These are phyloP conservation scores for Diospyros lotus DNA, from an alignment of 148 eudicot genomes.

Conservation along the genomic window DNA sequence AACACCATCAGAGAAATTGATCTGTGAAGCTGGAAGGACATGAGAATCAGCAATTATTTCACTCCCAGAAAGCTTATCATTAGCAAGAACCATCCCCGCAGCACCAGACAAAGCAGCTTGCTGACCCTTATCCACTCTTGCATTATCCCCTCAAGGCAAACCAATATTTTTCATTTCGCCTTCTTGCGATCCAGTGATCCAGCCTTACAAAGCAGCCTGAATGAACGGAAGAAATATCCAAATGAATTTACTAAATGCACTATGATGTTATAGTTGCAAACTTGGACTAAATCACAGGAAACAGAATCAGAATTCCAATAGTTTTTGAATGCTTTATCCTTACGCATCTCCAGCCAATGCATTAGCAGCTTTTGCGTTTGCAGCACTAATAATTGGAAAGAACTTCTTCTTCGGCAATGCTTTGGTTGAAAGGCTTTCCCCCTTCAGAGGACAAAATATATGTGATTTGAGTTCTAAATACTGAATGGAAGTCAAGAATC, in stretches of 20 bases:
- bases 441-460: conserved; percentile 29
- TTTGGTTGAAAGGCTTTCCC: conserved; percentile 32
- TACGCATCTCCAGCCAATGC: conserved; percentile 45
- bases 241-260: neutral
- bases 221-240: neutral
- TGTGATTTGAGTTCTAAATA: too few species aligned
- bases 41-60: conserved; percentile 81
- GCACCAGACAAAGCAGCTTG: conserved; percentile 80
- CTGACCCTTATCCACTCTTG: conserved; percentile 66
- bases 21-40: conserved; percentile 71
- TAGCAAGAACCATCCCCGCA: conserved; percentile 72
- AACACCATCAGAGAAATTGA: conserved; percentile 55
- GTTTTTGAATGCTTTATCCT: conserved; percentile 6
- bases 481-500: too few species aligned
- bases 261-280: neutral
- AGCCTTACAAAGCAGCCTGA: conserved; percentile 35
- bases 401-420: conserved; percentile 27
- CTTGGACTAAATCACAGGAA: neutral
- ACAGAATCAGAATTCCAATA: neutral
- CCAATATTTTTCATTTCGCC: conserved; percentile 67
- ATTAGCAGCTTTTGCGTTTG: conserved; percentile 39
- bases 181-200: conserved; percentile 49
- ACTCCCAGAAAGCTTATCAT: conserved; percentile 49
- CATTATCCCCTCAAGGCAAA: conserved; percentile 47
- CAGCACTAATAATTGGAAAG: conserved; percentile 40